phyloP scores from a whole-genome alignment of 1,284 basidiomycete genomes.

The Thecaphora thlaspeos region DNA sequence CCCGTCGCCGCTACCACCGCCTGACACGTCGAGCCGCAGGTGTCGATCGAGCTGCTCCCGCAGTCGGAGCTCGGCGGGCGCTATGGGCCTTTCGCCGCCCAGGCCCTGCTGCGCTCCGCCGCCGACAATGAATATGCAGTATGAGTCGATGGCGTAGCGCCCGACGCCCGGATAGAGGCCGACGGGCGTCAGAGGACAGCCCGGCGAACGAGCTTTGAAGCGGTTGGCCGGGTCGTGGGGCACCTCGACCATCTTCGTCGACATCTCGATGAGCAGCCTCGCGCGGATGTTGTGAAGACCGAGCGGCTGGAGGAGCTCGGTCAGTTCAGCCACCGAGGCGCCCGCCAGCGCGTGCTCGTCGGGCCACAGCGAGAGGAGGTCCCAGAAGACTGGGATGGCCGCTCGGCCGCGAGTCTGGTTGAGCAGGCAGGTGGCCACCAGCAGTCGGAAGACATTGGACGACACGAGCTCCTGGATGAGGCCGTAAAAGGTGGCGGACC shows the following conservation, averaged over 20 bases:
- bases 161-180: conserved; percentile 25
- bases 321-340: conserved; percentile 15
- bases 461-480: conserved; percentile 31
- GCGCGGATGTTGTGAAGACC: conserved; percentile 27
- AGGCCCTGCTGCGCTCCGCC: conserved; percentile 15
- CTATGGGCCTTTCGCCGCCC: conserved; percentile 7
- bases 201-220: conserved; percentile 14
- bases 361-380: conserved; percentile 17
- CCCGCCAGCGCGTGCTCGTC: conserved; percentile 12
- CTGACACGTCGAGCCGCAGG: not conserved
- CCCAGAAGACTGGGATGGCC: conserved; percentile 29
- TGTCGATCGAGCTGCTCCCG: conserved; percentile 8
- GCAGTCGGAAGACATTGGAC: conserved; percentile 25
- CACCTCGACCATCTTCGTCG: conserved; percentile 16
- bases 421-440: conserved; percentile 28
- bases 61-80: not conserved
- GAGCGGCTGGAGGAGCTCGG: conserved; percentile 17
- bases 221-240: conserved; percentile 15
- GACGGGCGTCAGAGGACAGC: conserved; percentile 19
- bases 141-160: conserved; percentile 27
- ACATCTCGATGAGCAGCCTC: conserved; percentile 14
- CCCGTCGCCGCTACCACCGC: no score
- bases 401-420: conserved; percentile 28
- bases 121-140: conserved; percentile 23
- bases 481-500: conserved; percentile 21